A percentile compares a stretch with the other conserved stretches of the same genome.
These are phyloP conservation scores for Aspergillus kassunensis DNA, from an alignment of 495 filamentous ascomycete species.

Conservation along the genomic window DNA sequence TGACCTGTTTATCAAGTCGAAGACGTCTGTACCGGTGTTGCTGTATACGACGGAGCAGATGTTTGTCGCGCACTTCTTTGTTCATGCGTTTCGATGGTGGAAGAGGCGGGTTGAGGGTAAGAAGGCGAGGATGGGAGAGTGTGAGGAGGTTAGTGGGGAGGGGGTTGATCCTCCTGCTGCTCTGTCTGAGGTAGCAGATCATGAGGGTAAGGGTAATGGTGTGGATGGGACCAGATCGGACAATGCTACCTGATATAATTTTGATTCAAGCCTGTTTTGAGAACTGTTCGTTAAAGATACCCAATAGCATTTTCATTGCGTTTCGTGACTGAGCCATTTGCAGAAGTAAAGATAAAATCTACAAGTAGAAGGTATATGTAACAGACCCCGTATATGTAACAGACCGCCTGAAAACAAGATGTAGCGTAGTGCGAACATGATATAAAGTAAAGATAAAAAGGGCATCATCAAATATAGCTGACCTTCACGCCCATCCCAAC, in stretches of 20 bases:
- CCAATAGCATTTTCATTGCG: neutral
- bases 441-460: neutral
- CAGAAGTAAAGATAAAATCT: constrained; percentile 11
- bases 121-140: neutral
- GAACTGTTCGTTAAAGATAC: neutral
- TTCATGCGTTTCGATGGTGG: constrained; percentile 50
- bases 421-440: neutral
- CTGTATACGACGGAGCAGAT: constrained; percentile 56
- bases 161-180: neutral
- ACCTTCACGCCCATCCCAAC: constrained; percentile 98
- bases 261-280: neutral
- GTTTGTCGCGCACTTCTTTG: constrained; percentile 52
- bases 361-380: constrained; percentile 15
- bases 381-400: constrained; percentile 9
- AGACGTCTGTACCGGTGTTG: constrained; percentile 50
- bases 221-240: neutral
- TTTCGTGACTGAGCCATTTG: neutral
- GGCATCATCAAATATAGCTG: constrained; percentile 70
- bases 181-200: neutral
- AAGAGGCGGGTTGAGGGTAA: constrained; percentile 1
- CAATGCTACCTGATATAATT: constrained; percentile 1
- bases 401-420: no score
- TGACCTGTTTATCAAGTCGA: constrained; percentile 46
- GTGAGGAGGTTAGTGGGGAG: constrained; percentile 15
- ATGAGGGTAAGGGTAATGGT: neutral